phyloP scores from a whole-genome alignment of 805 yeast species.

The Candida coquimbonensis region DNA sequence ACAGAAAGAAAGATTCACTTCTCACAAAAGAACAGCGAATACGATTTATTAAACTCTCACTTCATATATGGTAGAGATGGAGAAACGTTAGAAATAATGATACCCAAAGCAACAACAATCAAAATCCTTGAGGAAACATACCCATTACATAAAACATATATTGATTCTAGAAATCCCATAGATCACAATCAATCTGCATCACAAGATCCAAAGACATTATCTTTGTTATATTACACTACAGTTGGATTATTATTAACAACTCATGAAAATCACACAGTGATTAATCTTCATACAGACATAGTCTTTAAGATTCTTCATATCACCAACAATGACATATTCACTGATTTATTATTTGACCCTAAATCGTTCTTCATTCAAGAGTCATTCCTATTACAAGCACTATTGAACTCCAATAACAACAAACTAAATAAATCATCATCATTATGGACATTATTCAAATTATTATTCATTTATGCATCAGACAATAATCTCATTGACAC shows the following conservation, averaged over 20 bases:
- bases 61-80: slow-evolving; percentile 8
- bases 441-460: slow-evolving; percentile 29
- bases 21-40: slow-evolving; percentile 2
- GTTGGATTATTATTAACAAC: slow-evolving; percentile 29
- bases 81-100: slow-evolving; percentile 24
- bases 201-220: slow-evolving; percentile 1
- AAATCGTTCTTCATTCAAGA: slow-evolving; percentile 15
- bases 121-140: slow-evolving; percentile 28
- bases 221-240: slow-evolving; percentile 21
- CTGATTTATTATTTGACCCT: slow-evolving; percentile 1
- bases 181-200: not conserved
- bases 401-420: slow-evolving; percentile 27
- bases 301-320: slow-evolving; percentile 11
- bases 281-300: slow-evolving; percentile 25
- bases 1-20: slow-evolving; percentile 8
- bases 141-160: slow-evolving; percentile 9
- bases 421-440: slow-evolving; percentile 33
- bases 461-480: slow-evolving; percentile 16
- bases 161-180: not conserved
- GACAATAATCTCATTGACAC: not conserved
- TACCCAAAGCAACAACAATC: slow-evolving; percentile 26
- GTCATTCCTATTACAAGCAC: slow-evolving; percentile 13
- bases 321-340: not conserved
- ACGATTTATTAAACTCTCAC: slow-evolving; percentile 6
- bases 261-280: slow-evolving; percentile 29